Base-by-base conservation (phyloP, 1,284 basidiomycete genomes). In the Cutaneotrichosporon sp. region DNA sequence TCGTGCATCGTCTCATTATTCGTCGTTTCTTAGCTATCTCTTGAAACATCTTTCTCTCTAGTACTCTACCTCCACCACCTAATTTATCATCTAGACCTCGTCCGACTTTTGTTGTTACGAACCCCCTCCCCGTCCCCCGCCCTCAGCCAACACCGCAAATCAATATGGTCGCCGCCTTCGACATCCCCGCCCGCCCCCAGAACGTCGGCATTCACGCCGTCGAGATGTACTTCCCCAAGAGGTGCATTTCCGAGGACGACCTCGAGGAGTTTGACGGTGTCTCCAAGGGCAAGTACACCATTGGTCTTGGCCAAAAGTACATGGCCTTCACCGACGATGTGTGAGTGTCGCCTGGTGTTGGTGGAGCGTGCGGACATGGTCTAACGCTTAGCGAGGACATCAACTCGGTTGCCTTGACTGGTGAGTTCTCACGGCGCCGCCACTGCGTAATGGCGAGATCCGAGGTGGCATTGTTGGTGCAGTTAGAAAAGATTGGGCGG, bases 321-420 rank as follows among this genome's bases (percentile, higher is more conserved):
- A 98, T 98, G 94, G 90, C 91, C 32, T 96, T 88, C 82, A 90
- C 88, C 59, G 92, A 96, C 71, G 92, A 96, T 81, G 84, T 87
- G 70, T 72, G 60, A 62, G 70, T 29, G 26, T 25, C 11, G 9
- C n/a, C n/a, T 35, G 12, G 34, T 35, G n/a, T 12, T 11, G 8
- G 24, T 22, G 24, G 27, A 24, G 9, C 26, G 45, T 10, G 29
- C 19, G 12, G 17, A 27, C 9, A 11, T 41, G 19, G 16, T 7
- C 42, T 44, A 29, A 44, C 42, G 29, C 29, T 5, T 46, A 70
- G 75, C 59, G 94, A 97, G 77, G 94, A 98, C 79, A 96, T 98
- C 81, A 96, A 97, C 83, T 96, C 93, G 26, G 94, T 97, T 74
- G 86, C 90, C 45, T 77, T 98, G 62, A 93, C 90, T 64, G 91